These are phyloP conservation scores for Podaxis mareebaensis DNA, from an alignment of 768 basidiomycete species.

Conservation along the genomic window DNA sequence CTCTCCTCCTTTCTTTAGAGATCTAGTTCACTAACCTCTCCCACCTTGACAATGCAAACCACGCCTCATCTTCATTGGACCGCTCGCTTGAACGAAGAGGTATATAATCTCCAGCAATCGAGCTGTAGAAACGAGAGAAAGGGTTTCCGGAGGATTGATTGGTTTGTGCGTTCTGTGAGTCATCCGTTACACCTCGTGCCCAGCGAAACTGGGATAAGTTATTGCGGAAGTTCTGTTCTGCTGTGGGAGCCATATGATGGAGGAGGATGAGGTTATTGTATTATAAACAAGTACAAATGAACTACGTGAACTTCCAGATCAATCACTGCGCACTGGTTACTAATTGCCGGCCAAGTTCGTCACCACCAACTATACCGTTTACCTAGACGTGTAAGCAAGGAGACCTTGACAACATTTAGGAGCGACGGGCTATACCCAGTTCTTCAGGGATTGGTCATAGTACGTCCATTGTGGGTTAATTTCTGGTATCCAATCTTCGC, in stretches of 20 bases:
- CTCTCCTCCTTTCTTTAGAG: background rate
- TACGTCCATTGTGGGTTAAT: no score
- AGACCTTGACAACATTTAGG: no score
- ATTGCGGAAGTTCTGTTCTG: conserved; percentile 70
- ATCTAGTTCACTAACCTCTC: conserved; percentile 61
- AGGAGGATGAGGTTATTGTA: background rate
- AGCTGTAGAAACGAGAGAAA: conserved; percentile 86
- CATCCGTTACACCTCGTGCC: conserved; percentile 72
- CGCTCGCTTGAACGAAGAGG: conserved; percentile 81
- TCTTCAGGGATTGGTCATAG: no score
- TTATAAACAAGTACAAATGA: conserved; percentile 14
- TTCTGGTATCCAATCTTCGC: no score
- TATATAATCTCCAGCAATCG: conserved; percentile 84
- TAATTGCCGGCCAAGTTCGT: no score
- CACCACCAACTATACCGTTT: no score
- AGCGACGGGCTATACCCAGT: no score
- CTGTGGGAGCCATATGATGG: conserved; percentile 24
- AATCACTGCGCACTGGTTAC: no score
- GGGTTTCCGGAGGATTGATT: conserved; percentile 51
- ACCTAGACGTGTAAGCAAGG: no score
- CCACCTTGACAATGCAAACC: conserved; percentile 91
- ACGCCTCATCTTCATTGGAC: conserved; percentile 95
- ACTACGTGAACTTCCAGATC: background rate
- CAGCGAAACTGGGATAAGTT: conserved; percentile 88
- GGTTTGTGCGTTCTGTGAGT: conserved; percentile 53